Evolutionary conservation across 768 basidiomycete species (phyloP).

Genomic region (Dictyophora rubrovolvata): DNA sequence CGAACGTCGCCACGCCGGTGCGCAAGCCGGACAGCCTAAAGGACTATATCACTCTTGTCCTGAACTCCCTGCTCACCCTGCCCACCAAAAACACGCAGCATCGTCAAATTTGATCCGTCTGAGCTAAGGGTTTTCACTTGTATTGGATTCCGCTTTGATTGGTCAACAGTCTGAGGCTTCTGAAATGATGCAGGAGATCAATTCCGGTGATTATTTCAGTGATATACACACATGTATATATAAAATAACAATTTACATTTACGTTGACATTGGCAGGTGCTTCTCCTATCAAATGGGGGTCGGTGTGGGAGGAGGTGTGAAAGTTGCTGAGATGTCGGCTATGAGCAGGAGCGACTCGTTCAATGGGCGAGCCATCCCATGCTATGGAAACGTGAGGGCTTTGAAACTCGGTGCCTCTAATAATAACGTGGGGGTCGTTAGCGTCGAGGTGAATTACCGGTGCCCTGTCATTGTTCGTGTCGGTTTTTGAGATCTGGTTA

Average conservation of each 20-base stretch:
- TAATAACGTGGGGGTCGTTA: background rate
- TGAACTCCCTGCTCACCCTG: too few species aligned
- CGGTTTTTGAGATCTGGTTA: background rate
- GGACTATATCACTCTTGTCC: too few species aligned
- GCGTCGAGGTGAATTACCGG: background rate
- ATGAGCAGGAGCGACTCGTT: background rate
- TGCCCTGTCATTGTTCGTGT: background rate
- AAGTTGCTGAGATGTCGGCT: background rate
- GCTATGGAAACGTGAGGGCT: background rate
- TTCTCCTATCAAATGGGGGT: conserved; percentile 6
- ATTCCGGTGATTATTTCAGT: background rate
- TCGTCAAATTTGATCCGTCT: too few species aligned
- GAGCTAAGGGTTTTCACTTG: too few species aligned
- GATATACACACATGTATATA: background rate
- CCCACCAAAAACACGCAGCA: too few species aligned
- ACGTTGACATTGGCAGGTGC: background rate
- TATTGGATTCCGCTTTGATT: too few species aligned
- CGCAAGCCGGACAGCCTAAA: too few species aligned
- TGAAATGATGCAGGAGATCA: background rate
- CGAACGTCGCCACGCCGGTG: too few species aligned
- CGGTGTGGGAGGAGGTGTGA: background rate
- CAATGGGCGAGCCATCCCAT: background rate
- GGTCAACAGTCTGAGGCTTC: too few species aligned
- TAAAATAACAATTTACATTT: background rate
- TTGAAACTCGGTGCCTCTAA: background rate